Conservation (phyloP, 176 grass and related monocot genomes). For the Canna indica region DNA sequence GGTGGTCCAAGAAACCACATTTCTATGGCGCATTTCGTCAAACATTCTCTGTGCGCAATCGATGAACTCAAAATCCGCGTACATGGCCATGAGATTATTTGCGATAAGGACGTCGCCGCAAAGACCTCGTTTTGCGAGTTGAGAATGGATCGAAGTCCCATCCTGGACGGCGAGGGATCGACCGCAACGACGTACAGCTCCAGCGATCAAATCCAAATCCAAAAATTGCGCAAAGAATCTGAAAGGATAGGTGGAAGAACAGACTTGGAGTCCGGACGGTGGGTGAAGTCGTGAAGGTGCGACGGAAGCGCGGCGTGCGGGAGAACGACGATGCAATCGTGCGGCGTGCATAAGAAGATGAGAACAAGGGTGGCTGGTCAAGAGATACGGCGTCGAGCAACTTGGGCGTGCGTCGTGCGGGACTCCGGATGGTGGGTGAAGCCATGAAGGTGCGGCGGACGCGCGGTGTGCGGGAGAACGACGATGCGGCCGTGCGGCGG, state of each 20-base stretch:
- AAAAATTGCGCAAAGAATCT: neutral
- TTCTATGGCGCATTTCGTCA: slow-evolving; percentile 23
- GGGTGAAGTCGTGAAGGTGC: too few relatives aligned
- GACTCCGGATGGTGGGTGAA: too few relatives aligned
- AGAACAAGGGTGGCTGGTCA: too few relatives aligned
- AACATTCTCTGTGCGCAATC: slow-evolving; percentile 12
- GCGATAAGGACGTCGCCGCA: slow-evolving; percentile 1
- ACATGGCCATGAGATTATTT: slow-evolving; percentile 26
- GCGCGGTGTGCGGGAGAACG: too few relatives aligned
- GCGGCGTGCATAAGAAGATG: too few relatives aligned
- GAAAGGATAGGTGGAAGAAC: neutral
- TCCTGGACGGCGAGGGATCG: slow-evolving; percentile 8
- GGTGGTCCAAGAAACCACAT: slow-evolving; percentile 35
- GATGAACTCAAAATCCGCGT: neutral
- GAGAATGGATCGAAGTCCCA: slow-evolving; percentile 17
- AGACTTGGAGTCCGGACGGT: too few relatives aligned
- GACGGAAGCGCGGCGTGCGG: too few relatives aligned
- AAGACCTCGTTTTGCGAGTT: slow-evolving; percentile 19
- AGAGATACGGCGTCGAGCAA: too few relatives aligned
- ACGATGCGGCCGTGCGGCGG: too few relatives aligned
- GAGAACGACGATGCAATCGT: too few relatives aligned
- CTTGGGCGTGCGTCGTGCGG: too few relatives aligned
- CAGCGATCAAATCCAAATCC: slow-evolving; percentile 16
- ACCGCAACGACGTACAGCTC: slow-evolving; percentile 7
- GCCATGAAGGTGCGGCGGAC: too few relatives aligned